Conservation (phyloP, 1,284 basidiomycete genomes). For the Vanrija pseudolonga region DNA sequence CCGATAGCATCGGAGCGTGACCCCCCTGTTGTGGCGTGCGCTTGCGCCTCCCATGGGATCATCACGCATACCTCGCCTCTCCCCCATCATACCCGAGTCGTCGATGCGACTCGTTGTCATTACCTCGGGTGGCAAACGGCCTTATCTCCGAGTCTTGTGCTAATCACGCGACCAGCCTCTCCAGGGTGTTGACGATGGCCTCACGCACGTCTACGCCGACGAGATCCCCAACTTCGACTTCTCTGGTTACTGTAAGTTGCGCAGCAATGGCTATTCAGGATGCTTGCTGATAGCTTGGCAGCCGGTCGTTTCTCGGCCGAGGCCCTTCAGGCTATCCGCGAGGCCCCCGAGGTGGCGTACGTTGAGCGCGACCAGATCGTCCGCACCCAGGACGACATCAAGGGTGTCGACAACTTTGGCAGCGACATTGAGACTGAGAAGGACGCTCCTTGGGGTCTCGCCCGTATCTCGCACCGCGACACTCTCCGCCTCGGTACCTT, state of each 20-base stretch:
- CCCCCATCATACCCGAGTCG: neutral
- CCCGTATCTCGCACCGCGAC: constrained; percentile 85
- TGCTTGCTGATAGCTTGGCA: constrained; percentile 16
- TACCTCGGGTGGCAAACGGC: neutral
- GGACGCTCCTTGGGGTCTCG: constrained; percentile 91
- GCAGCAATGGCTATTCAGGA: neutral
- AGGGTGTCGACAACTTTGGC: constrained; percentile 34
- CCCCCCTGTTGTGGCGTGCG: neutral
- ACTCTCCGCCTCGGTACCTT: constrained; percentile 79
- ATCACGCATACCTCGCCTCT: neutral
- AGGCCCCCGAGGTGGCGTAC: constrained; percentile 85
- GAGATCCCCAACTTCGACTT: constrained; percentile 29
- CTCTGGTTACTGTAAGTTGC: constrained; percentile 44
- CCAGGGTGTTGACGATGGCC: constrained; percentile 34
- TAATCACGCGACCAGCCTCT: constrained; percentile 28
- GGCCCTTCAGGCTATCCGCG: constrained; percentile 74
- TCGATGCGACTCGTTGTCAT: neutral
- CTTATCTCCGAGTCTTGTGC: neutral
- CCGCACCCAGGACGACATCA: constrained; percentile 58
- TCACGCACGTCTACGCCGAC: constrained; percentile 45
- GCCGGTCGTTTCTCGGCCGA: constrained; percentile 75
- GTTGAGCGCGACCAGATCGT: constrained; percentile 92
- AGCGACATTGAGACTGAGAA: constrained; percentile 58
- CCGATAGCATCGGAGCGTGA: constrained; percentile 54
- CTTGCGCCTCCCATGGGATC: neutral